Evolutionary conservation across 176 grass and related monocot genomes (phyloP), one percentile per base, ranked within the genome.

Genomic region (Aegilops tauschii): DNA sequence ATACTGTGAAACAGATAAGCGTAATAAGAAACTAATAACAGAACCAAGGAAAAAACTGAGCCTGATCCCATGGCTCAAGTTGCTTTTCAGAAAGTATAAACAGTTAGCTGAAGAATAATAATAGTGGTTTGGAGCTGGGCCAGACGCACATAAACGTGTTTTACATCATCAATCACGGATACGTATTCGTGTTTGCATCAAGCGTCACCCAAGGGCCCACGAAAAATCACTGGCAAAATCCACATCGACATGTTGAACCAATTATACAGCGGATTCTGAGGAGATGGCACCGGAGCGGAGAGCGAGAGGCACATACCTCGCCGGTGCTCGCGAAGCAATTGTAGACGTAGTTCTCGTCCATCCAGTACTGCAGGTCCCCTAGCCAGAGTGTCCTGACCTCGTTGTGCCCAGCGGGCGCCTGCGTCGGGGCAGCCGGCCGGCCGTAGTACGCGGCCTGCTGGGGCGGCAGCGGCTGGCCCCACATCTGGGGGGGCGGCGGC

Each of bases 391-490:
- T 18, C 14, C 49, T 52, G 14, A 17, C 49, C 49, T 52, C 49
- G 13, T 52, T 52, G 44, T 80, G 80, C 14, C 79, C 77, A 2
- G 44, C 34, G 58, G 82, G 82, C 27, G 44, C 84, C 8, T 77
- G 23, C 6, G 59, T 73, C 0, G 83, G 61, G 0, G 27, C 14
- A 21, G 88, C 21, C 3, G 69, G 32, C 3, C 80, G 56, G 2
- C 77, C 80, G 31, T 85, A 86, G 69, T 86, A 85, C 4, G 73
- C 31, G 77, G 85, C 32, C 39, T 70, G 85, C 6, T 44, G 81
- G 14, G 50, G 77, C 23, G 28, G 80, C 6, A 32, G 92, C 1
- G 90, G 86, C 81, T 97, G 90, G 73, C 90, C 89, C 95, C 95
- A 97, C 95, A 97, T 94, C 75, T 91, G 88, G 83, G 81, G 83